Evolutionary conservation across 345 rosid genomes (phyloP), one percentile per base, ranked within the genome.

Genomic region (Salix brachista): DNA sequence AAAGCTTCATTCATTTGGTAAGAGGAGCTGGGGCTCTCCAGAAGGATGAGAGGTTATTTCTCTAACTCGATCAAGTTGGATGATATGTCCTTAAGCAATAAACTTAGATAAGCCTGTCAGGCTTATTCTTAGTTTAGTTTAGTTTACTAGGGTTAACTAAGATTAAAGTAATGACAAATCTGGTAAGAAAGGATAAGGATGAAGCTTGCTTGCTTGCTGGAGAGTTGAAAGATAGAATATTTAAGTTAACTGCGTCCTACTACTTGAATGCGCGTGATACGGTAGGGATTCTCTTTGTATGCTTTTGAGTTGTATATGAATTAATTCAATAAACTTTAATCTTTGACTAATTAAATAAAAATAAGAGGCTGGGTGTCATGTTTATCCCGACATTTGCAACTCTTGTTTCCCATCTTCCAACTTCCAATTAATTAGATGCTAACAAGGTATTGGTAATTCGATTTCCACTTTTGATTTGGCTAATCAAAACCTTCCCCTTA

Each of bases 371-470:
- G 80, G 69, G 77, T 88, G 91, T 76, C 86, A 82, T 87, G 82
- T 78, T 84, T 71, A 78, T 87, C 76, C 93, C 90, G 86, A 88
- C 91, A 88, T 72, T 65, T 67, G 60, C 74, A 81, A 18, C 77
- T 41, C 75, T 81, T 82, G 94, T 78, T 88, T 84, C 94, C 87
- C 83, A 75, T 81, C 81, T 78, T 81, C 87, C 88, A 83, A 86
- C 94, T 83, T 70, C 67, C 23, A 28, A 11, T 62, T 25, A 75
- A 56, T 78, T 65, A 37, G 25, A 75, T 79, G 84, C 79, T 67
- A 34, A 76, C 64, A 75, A 64, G 42, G 65, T 65, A 73, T 60
- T 56, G 69, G 6, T 65, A 74, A 69, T 64, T 54, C 37, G 61
- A 80, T 81, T 70, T 65, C 23, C 64, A 68, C 73, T 66, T 79